phyloP scores from a whole-genome alignment of 2,329 filamentous ascomycete species.

The Epichloe sibirici region DNA sequence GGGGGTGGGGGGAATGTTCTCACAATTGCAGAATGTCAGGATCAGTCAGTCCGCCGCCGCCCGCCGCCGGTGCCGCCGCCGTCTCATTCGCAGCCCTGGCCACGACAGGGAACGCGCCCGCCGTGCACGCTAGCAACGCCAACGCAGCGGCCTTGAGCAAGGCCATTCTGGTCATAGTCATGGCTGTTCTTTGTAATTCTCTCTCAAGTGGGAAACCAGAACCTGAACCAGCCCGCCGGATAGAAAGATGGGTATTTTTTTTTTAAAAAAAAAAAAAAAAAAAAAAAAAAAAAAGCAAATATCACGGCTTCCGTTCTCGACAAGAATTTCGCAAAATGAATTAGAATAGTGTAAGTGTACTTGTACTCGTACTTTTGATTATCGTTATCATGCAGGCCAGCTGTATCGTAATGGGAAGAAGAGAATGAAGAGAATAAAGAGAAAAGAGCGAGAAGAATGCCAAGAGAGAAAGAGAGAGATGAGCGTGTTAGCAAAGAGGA shows the following conservation, averaged over 20 bases:
- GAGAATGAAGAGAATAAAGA: not conserved
- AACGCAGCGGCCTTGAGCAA: constrained; percentile 28
- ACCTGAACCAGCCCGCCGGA: no score
- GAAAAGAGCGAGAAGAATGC: not conserved
- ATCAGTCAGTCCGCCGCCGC: not conserved
- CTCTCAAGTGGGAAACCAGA: no score
- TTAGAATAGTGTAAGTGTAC: not conserved
- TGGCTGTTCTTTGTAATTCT: no score
- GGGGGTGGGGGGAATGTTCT: constrained; percentile 15
- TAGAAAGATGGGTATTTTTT: no score
- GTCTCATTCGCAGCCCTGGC: not conserved
- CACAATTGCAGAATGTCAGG: constrained; percentile 42
- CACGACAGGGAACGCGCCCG: constrained; percentile 26
- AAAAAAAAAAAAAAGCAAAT: no score
- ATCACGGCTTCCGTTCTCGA: no score
- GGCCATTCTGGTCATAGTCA: no score
- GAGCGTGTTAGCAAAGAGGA: no score
- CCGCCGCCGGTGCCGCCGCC: not conserved
- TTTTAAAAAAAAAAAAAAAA: no score
- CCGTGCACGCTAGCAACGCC: constrained; percentile 31
- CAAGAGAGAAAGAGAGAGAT: not conserved
- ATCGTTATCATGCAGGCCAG: not conserved
- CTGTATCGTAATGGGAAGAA: not conserved
- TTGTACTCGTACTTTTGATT: not conserved
- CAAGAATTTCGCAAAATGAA: constrained; percentile 5